Evolutionary conservation across 257 asterid genomes (phyloP).

Genomic region (Paraleonurus japonicus): DNA sequence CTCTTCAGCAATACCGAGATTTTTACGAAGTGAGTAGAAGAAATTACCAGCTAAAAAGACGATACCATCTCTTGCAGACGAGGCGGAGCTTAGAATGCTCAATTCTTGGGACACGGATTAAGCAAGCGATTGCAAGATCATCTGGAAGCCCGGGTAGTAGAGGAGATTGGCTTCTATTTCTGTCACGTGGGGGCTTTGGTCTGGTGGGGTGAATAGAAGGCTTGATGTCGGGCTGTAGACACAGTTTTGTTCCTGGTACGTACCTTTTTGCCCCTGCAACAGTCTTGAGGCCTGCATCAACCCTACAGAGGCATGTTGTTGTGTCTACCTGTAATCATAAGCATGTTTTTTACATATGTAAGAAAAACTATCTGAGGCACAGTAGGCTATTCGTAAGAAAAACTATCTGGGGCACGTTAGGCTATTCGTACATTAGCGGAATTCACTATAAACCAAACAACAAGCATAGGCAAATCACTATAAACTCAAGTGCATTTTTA

Average conservation of each 20-base stretch:
- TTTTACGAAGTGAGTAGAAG: constrained; percentile 43
- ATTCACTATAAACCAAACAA: not conserved
- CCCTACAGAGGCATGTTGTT: constrained; percentile 44
- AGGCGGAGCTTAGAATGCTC: constrained; percentile 44
- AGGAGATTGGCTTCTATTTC: constrained; percentile 38
- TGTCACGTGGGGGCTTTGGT: constrained; percentile 39
- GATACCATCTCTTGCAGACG: constrained; percentile 47
- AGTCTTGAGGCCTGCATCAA: constrained; percentile 45
- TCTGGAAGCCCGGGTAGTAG: constrained; percentile 47
- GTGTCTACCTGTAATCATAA: constrained; percentile 40
- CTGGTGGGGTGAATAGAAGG: constrained; percentile 42
- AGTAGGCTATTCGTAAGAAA: not conserved
- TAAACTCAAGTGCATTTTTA: too few relatives aligned
- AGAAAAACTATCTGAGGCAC: constrained; percentile 1
- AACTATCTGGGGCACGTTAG: not conserved
- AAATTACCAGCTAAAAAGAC: constrained; percentile 40
- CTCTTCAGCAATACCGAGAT: constrained; percentile 39
- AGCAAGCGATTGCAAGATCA: constrained; percentile 50
- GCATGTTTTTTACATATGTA: not conserved
- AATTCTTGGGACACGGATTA: constrained; percentile 45
- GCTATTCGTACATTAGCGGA: not conserved
- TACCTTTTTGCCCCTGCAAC: constrained; percentile 42
- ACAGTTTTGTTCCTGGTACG: constrained; percentile 42
- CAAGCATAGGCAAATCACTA: too few relatives aligned
- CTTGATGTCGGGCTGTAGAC: constrained; percentile 42